Evolutionary conservation across 2,329 filamentous ascomycete species (phyloP).

Genomic region (Didymella arachidicola): DNA sequence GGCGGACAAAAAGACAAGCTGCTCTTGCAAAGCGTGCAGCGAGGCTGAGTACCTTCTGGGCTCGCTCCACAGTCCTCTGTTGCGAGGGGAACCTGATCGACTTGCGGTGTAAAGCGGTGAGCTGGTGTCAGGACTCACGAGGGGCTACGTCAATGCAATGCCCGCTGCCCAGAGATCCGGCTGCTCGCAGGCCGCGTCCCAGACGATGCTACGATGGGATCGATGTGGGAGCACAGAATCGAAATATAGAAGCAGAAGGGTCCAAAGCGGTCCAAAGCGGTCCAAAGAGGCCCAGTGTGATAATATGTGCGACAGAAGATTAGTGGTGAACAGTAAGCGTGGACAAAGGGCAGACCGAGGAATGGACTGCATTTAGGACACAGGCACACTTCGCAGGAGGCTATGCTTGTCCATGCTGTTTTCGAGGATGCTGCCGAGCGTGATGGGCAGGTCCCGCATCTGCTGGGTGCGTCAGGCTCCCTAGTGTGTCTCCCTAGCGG

Average conservation of each 20-base stretch:
- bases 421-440: slow-evolving; percentile 6
- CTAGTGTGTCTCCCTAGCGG: slow-evolving; percentile 17
- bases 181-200: slow-evolving; percentile 15
- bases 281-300: slow-evolving; percentile 2
- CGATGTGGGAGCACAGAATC: slow-evolving; percentile 20
- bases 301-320: slow-evolving; percentile 16
- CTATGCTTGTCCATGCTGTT: slow-evolving; percentile 15
- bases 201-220: slow-evolving; percentile 20
- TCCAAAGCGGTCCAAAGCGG: slow-evolving; percentile 1
- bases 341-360: slow-evolving; percentile 10
- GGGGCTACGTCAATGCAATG: slow-evolving; percentile 24
- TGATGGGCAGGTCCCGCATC: slow-evolving; percentile 15
- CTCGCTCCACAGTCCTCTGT: slow-evolving; percentile 10
- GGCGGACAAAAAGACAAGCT: slow-evolving; percentile 15
- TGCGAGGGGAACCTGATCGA: slow-evolving; percentile 16
- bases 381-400: slow-evolving; percentile 8
- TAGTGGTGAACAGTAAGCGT: slow-evolving; percentile 16
- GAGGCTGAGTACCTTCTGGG: slow-evolving; percentile 14
- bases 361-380: slow-evolving; percentile 19
- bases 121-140: slow-evolving; percentile 9
- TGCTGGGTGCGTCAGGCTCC: slow-evolving; percentile 16
- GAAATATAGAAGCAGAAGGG: slow-evolving; percentile 21
- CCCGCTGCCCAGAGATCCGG: slow-evolving; percentile 17
- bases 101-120: slow-evolving; percentile 22
- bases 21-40: slow-evolving; percentile 14